Conservation (phyloP, 2,329 filamentous ascomycete species). For the Cladosporium velox region DNA sequence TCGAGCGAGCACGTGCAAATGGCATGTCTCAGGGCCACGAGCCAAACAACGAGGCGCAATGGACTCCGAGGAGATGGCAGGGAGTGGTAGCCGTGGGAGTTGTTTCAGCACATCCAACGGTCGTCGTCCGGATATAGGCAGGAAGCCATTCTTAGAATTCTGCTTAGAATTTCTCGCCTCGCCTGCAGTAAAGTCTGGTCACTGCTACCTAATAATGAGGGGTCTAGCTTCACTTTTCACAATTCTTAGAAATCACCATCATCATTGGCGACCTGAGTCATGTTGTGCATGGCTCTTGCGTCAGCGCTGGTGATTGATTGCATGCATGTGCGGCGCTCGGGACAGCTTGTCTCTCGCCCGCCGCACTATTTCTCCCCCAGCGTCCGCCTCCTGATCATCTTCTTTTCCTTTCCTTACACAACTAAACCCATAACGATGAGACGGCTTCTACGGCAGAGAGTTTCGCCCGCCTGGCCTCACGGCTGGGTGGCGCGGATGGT, state of each 20-base stretch:
- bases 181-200: background rate
- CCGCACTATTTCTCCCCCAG: background rate
- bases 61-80: conserved; percentile 1
- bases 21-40: conserved; percentile 19
- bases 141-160: background rate
- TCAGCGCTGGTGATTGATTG: background rate
- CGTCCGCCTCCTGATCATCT: conserved; percentile 24
- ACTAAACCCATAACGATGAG: conserved; percentile 83
- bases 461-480: conserved; percentile 48
- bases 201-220: background rate
- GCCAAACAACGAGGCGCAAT: conserved; percentile 9
- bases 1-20: conserved; percentile 10
- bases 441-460: conserved; percentile 57
- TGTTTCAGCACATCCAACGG: conserved; percentile 16
- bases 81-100: background rate
- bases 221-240: background rate
- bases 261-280: background rate
- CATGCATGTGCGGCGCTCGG: background rate
- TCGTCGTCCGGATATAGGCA: conserved; percentile 3
- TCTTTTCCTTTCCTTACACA: conserved; percentile 58
- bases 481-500: conserved; percentile 46
- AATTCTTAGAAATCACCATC: conserved; percentile 11
- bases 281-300: background rate
- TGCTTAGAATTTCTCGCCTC: background rate
- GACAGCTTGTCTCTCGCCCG: background rate